Base-by-base conservation (phyloP, 2,329 filamentous ascomycete genomes). In the Arthrobotrys entomopaga region DNA sequence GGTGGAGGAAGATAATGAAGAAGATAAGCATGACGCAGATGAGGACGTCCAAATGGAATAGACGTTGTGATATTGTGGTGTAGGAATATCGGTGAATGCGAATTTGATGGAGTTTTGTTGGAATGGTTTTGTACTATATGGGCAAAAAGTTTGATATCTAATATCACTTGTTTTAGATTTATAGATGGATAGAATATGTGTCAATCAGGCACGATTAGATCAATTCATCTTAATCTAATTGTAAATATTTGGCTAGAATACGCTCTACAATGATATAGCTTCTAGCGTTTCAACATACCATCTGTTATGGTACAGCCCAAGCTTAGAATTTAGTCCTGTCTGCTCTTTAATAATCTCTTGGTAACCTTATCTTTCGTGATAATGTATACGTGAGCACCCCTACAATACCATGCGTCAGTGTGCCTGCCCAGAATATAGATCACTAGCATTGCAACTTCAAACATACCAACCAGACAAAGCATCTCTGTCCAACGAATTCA, bases 361-460 rank as follows among this genome's bases (percentile, higher is more conserved):
- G 95, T 98, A 77, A 99, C 92, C 91, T 98, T 98, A 85, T 97
- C 93, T 88, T 99, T 99, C 86, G 98, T 95, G 82, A 99, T 96
- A 81, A 99, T 96, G 85, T 98, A 99, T 79, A 99, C 95, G 81
- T 99, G 93, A 43, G 95, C 95, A 81, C 95, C 95, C 78, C 78
- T 75, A 26, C n/a, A 19, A 46, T 5, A 5, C 8, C 13, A 46
- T 10, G 10, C 29, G 29, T 34, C 2, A 34, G 29, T 6, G 29
- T 6, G 10, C 29, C 29, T 34, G 29, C 10, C 29, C 6, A 10
- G 10, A 34, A 34, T 10, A 34, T 6, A 10, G 10, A 34, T 34
- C 2, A 34, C 29, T 7, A 8, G 10, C 2, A 6, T 5, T 26
- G 7, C 7, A 34, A 10, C 29, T 8, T 26, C 20, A 29, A 19